Conservation (phyloP, 192 early-diverging fungal species). For the Martensiomyces pterosporus region DNA sequence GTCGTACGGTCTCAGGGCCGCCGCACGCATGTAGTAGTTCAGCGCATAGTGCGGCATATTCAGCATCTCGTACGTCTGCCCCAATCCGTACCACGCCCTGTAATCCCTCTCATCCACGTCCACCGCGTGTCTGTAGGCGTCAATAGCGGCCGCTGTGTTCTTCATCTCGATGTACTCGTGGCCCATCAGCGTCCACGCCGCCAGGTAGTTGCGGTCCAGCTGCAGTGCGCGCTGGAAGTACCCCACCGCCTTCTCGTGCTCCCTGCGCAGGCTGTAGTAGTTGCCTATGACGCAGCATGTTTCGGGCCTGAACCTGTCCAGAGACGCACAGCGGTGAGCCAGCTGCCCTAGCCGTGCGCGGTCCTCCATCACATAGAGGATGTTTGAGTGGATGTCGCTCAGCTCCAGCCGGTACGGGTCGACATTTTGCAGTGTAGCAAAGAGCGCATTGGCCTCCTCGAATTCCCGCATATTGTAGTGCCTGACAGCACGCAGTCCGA, state of each 20-base stretch:
- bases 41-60: slow-evolving; percentile 76
- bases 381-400: slow-evolving; percentile 82
- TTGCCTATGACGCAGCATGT: slow-evolving; percentile 86
- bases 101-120: slow-evolving; percentile 78
- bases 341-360: slow-evolving; percentile 67
- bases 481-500: slow-evolving; percentile 57
- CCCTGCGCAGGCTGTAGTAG: slow-evolving; percentile 77
- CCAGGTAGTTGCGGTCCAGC: slow-evolving; percentile 68
- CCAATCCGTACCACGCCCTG: slow-evolving; percentile 90
- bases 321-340: slow-evolving; percentile 63
- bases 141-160: slow-evolving; percentile 81
- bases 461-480: slow-evolving; percentile 69
- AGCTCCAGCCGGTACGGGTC: slow-evolving; percentile 81
- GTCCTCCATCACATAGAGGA: slow-evolving; percentile 77
- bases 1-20: slow-evolving; percentile 69
- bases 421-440: slow-evolving; percentile 61
- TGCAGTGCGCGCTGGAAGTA: slow-evolving; percentile 83
- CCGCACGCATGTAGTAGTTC: slow-evolving; percentile 78
- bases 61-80: slow-evolving; percentile 83
- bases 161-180: slow-evolving; percentile 94
- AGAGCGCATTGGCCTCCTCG: slow-evolving; percentile 61
- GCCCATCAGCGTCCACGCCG: slow-evolving; percentile 91
- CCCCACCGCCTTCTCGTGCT: slow-evolving; percentile 80
- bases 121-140: slow-evolving; percentile 82
- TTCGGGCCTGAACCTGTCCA: slow-evolving; percentile 82